Evolutionary conservation across 441 rosid genomes (phyloP).

Genomic region (Adansonia rubrostipa): DNA sequence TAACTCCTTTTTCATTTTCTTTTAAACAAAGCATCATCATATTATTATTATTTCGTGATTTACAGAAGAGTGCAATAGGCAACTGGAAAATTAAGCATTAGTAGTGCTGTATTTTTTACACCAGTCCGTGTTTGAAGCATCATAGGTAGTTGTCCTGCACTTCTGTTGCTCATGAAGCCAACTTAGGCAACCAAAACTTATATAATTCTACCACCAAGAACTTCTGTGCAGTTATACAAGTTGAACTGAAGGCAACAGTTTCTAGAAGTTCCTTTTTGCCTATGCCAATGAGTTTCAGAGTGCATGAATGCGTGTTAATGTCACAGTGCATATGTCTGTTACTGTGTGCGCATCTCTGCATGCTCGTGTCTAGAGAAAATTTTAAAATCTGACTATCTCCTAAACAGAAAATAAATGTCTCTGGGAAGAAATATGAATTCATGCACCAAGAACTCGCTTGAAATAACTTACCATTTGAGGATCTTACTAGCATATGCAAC

Average conservation of each 20-base stretch:
- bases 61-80: background rate
- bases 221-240: background rate
- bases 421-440: background rate
- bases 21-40: background rate
- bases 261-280: background rate
- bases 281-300: background rate
- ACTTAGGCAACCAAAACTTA: background rate
- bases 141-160: background rate
- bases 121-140: background rate
- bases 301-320: background rate
- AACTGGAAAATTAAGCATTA: background rate
- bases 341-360: background rate
- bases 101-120: background rate
- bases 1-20: background rate
- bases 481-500: constrained; percentile 64
- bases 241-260: background rate
- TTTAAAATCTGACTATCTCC: constrained; percentile 12
- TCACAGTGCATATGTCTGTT: background rate
- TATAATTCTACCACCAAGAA: constrained; percentile 1
- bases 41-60: background rate
- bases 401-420: constrained; percentile 1
- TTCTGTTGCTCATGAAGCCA: background rate
- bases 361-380: background rate
- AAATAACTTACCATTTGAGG: constrained; percentile 63
- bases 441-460: background rate